Evolutionary conservation across 2,329 filamentous ascomycete species (phyloP), one percentile per base, ranked within the genome.

Genomic region (Fusarium abutilonis): DNA sequence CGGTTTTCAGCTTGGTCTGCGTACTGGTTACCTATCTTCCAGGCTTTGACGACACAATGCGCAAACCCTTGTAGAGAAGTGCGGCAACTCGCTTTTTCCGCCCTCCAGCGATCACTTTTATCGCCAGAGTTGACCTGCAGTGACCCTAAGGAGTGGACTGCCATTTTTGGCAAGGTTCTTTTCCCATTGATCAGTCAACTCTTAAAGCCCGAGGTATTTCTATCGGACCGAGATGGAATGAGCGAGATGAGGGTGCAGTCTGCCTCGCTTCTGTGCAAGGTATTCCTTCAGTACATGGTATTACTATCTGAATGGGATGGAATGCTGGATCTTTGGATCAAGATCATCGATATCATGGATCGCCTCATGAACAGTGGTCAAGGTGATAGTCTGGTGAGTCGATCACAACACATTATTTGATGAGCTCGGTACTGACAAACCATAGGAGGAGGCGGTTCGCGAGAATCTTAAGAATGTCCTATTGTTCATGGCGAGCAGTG

Each of bases 401-500:
- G 28, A 34, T 3, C 13, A 26, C 8, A n/a, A 9, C 15, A 21
- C 13, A 29, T 8, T 21, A 11, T 9, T 7, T 34, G 7, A 29
- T 9, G 23, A 31, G 17, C 6, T 9, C 15, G 23, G 15, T 17
- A 26, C 45, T 66, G 55, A 64, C 50, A 66, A 70, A 51, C 4
- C 34, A 14, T 68, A 96, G 88, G 93, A 96, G 77, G 95, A 99
- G 80, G 94, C 95, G 11, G 93, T 98, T 3, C 91, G 92, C 1
- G 95, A 99, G 76, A 95, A 92, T 65, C 80, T 99, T 55, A 99
- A 99, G 78, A 99, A 99, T 66, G 93, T 98, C 48, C 81, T 98
- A 21, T 83, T 99, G 9, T 95, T 99, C 70, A 97, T 99, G 93
- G 88, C 91, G 6, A 95, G 89, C 73, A 93, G 90, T 46, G 93